These are phyloP conservation scores for Ballota nigra DNA, from an alignment of 257 asterid species.

Conservation along the genomic window DNA sequence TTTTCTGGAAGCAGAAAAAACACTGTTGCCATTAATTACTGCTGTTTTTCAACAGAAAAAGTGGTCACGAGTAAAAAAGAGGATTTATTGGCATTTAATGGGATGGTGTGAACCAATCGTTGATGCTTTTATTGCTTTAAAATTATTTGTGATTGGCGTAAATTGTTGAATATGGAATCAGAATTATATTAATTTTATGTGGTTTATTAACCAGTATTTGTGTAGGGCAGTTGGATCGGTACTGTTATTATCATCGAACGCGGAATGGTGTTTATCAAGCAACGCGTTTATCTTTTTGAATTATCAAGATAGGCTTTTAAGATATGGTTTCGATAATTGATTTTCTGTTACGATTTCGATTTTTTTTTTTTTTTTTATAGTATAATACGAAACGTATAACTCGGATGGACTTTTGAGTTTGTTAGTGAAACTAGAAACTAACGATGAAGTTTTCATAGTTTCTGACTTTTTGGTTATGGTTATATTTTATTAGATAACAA, in stretches of 20 bases:
- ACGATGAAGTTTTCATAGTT: too few species aligned
- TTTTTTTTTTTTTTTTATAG: too few species aligned
- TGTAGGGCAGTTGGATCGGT: background rate
- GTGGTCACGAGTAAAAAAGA: constrained; percentile 3
- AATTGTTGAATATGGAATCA: background rate
- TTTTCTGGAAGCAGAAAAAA: constrained; percentile 3
- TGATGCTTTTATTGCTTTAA: constrained; percentile 14
- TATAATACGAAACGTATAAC: too few species aligned
- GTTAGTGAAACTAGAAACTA: too few species aligned
- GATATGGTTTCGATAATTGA: background rate
- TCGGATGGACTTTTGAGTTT: too few species aligned
- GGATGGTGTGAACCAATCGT: constrained; percentile 14
- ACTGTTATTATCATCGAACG: constrained; percentile 11
- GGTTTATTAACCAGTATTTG: background rate
- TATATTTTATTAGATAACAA: too few species aligned
- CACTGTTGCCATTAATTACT: background rate
- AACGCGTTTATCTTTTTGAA: constrained; percentile 19
- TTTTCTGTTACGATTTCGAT: background rate
- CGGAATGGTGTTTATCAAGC: constrained; percentile 21
- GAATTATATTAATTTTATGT: background rate
- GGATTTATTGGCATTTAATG: constrained; percentile 18
- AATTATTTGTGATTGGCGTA: constrained; percentile 7
- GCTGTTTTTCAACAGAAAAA: background rate
- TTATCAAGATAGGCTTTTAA: background rate
- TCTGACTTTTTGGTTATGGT: too few species aligned